Evolutionary conservation across 352 stramenopile genomes (phyloP).

Genomic region (Phytophthora vignae): DNA sequence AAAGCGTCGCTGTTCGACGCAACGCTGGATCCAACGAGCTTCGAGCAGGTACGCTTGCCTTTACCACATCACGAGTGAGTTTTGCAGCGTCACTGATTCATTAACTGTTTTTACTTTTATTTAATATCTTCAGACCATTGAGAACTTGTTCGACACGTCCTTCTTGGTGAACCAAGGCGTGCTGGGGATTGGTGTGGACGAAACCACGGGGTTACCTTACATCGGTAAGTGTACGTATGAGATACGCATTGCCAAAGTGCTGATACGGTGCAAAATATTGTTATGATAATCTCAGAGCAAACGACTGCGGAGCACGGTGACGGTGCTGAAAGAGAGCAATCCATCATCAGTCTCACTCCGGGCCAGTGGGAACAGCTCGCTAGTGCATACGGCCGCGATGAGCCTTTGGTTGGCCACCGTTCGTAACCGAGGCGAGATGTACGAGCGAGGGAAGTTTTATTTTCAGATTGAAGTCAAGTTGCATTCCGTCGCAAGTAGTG

Average conservation of each 20-base stretch:
- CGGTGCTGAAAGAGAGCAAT: background rate
- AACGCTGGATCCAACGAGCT: constrained; percentile 18
- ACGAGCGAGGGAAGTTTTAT: no score
- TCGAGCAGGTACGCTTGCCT: constrained; percentile 15
- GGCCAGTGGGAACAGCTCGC: constrained; percentile 18
- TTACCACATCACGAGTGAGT: no score
- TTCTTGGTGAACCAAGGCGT: constrained; percentile 20
- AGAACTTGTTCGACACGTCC: constrained; percentile 22
- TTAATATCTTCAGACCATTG: constrained; percentile 5
- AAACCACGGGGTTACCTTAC: constrained; percentile 9
- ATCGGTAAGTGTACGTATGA: constrained; percentile 9
- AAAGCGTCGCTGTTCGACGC: constrained; percentile 16
- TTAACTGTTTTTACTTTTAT: background rate
- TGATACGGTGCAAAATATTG: background rate
- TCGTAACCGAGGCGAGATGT: background rate
- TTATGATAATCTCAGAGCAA: background rate
- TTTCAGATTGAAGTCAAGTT: no score
- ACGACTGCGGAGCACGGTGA: background rate
- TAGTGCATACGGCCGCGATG: constrained; percentile 4
- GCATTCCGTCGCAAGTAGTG: no score
- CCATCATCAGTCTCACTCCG: constrained; percentile 23
- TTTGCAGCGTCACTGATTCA: background rate
- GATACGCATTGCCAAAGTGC: background rate
- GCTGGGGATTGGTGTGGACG: constrained; percentile 9
- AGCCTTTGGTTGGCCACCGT: constrained; percentile 22